Percentiles rank a stretch among this genome's conserved stretches.
These are phyloP conservation scores for Blastobotrys aristatus DNA, from an alignment of 1,139 yeast species.

Conservation along the genomic window DNA sequence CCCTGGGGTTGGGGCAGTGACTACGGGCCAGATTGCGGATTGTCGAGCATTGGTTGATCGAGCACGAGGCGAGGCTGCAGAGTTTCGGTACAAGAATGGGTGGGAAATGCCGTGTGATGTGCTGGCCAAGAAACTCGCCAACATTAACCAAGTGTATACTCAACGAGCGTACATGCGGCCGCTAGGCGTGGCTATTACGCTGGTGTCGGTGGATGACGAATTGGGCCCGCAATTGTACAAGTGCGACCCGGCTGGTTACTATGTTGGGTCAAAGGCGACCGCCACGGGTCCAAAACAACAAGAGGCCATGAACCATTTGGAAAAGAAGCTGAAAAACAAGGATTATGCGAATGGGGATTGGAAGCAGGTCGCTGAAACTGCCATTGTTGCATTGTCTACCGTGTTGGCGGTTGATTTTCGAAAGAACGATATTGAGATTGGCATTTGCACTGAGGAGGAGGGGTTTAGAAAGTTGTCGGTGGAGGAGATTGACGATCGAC, in stretches of 20 bases:
- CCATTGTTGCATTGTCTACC: constrained; percentile 77
- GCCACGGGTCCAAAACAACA: constrained; percentile 98
- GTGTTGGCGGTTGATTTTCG: constrained; percentile 90
- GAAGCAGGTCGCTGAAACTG: constrained; percentile 85
- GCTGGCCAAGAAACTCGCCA: constrained; percentile 91
- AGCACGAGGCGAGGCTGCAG: constrained; percentile 92
- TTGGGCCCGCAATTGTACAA: constrained; percentile 87
- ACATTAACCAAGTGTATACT: constrained; percentile 88
- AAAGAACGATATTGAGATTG: constrained; percentile 88
- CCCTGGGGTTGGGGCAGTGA: constrained; percentile 78
- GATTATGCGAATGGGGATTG: constrained; percentile 74
- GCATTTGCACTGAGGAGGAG: constrained; percentile 65
- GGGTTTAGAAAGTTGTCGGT: constrained; percentile 64
- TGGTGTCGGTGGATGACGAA: constrained; percentile 83
- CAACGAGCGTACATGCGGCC: constrained; percentile 99
- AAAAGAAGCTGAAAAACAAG: constrained; percentile 82
- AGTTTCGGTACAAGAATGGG: constrained; percentile 88
- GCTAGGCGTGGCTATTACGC: constrained; percentile 85
- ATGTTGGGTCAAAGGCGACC: constrained; percentile 84
- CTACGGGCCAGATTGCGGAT: constrained; percentile 96
- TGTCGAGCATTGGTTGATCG: constrained; percentile 87
- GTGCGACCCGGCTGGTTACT: constrained; percentile 97
- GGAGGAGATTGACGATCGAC: constrained; percentile 90
- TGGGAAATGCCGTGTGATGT: constrained; percentile 96
- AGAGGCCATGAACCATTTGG: constrained; percentile 86